Conservation (phyloP, 441 rosid species). For the Macaranga tanarius region DNA sequence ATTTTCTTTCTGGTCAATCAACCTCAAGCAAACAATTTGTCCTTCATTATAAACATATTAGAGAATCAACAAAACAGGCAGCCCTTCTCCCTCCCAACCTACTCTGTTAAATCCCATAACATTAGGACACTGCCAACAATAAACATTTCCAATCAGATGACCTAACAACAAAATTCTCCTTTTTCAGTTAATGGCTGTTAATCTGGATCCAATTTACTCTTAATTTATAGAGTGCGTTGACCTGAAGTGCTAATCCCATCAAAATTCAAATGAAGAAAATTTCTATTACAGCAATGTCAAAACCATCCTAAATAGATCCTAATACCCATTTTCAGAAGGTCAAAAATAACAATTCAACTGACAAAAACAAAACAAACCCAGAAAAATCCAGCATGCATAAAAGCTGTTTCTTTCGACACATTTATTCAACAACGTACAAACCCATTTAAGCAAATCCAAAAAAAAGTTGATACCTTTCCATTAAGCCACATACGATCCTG, state of each 20-base stretch:
- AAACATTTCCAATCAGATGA: background rate
- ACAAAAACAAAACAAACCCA: background rate
- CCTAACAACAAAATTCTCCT: background rate
- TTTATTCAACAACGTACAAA: background rate
- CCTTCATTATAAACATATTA: background rate
- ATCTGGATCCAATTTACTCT: background rate
- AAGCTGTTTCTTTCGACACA: background rate
- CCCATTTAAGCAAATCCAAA: background rate
- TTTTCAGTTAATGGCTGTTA: background rate
- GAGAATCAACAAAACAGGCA: background rate
- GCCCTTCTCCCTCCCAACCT: no score
- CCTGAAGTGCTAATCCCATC: background rate
- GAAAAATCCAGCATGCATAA: background rate
- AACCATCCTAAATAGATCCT: background rate
- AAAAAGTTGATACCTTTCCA: constrained; percentile 55
- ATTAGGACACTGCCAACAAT: background rate
- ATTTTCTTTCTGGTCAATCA: background rate
- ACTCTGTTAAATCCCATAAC: background rate
- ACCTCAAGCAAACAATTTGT: background rate
- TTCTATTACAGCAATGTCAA: background rate
- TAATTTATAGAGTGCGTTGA: background rate
- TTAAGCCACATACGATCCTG: constrained; percentile 98
- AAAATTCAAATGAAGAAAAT: background rate
- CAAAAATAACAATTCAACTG: background rate
- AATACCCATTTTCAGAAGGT: background rate